Base-by-base conservation (phyloP, 108 stramenopile genomes). In the Cyclostephanos invisitatus region DNA sequence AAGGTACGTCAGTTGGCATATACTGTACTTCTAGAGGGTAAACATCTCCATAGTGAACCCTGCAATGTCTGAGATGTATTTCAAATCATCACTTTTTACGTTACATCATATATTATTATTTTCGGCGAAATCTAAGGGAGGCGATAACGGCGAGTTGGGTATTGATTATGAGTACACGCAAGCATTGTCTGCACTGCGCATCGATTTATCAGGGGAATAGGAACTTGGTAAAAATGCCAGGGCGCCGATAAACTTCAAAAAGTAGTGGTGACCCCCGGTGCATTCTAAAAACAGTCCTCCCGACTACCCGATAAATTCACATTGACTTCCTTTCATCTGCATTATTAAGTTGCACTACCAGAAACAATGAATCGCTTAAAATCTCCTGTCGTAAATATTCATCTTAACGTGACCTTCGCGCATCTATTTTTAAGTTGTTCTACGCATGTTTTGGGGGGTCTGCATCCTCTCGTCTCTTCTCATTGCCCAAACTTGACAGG, bases 401-500 rank as follows among this genome's bases (percentile, higher is more conserved):
- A 32, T 32, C 32, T 32, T 4, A 4, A 32, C 2, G 2, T 2
- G 32, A 32, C 32, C 32, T 4, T 4, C 32, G 7, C 20, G 22
- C 20, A 53, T 53, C 17, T 7, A 53, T 20, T 20, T 49, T 18
- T 18, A 49, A 4, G 15, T 8, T 53, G 7, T 53, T 14, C n/a
- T 15, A 24, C 3, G n/a, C n/a, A n/a, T n/a, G n/a, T n/a, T n/a
- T n/a, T n/a, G n/a, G n/a, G n/a, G 20, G 7, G 20, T 53, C 7
- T n/a, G n/a, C 59, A 11, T 36, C 29, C 35, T 59, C 58, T 59
- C 53, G 53, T 54, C 12, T 59, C 7, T 35, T 15, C 18, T 42
- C 60, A 6, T 77, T 68, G 36, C 88, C 81, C 37, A 94, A 50
- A 64, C 81, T 87, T 12, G 89, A 87, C 35, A 93, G 36, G 8